phyloP scores from a whole-genome alignment of 495 filamentous ascomycete species.

The Penicillium coprophilum region DNA sequence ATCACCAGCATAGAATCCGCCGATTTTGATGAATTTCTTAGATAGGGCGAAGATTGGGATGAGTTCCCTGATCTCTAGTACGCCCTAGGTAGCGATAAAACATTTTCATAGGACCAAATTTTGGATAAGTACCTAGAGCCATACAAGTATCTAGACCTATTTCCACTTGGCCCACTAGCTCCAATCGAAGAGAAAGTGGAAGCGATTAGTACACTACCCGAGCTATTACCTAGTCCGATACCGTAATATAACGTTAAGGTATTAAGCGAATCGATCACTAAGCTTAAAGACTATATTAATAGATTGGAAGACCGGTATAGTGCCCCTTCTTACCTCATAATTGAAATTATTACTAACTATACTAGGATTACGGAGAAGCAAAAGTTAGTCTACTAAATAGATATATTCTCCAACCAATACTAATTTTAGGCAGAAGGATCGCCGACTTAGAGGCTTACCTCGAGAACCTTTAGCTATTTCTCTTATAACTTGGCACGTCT shows the following conservation, averaged over 20 bases:
- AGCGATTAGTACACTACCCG: background rate
- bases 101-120: slow-evolving; percentile 1
- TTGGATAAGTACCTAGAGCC: background rate
- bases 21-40: slow-evolving; percentile 1
- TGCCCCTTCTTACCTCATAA: background rate
- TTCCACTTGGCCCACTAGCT: background rate
- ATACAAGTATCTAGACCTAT: background rate
- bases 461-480: slow-evolving; percentile 1
- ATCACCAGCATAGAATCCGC: background rate
- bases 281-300: background rate
- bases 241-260: background rate
- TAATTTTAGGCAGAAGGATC: background rate
- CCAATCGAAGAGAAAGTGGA: slow-evolving; percentile 3
- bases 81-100: background rate
- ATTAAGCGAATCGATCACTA: slow-evolving; percentile 2
- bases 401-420: background rate
- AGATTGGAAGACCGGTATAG: slow-evolving; percentile 1
- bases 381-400: slow-evolving; percentile 2
- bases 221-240: background rate
- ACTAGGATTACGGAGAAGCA: slow-evolving; percentile 1
- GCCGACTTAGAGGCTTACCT: slow-evolving; percentile 2
- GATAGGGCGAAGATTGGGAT: background rate
- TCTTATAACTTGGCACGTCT: background rate
- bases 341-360: background rate
- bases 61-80: slow-evolving; percentile 3